phyloP scores from a whole-genome alignment of 2,329 filamentous ascomycete genomes.

The Curvularia verruculosa region DNA sequence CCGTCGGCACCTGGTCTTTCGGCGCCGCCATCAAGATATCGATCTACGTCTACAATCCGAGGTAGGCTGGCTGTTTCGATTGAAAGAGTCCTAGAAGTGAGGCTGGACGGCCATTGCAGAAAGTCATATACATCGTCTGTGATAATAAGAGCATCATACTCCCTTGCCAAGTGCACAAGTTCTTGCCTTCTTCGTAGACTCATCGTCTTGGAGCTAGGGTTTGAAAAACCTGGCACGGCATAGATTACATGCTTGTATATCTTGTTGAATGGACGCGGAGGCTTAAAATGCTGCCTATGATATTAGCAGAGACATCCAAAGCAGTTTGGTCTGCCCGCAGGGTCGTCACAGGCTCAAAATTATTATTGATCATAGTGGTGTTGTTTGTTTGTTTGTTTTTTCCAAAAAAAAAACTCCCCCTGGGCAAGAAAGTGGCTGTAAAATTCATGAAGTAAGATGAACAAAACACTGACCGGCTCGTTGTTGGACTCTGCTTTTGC shows the following conservation, averaged over 20 bases:
- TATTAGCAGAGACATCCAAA: slow-evolving; percentile 17
- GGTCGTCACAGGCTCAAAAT: not conserved
- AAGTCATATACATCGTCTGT: slow-evolving; percentile 95
- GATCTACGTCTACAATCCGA: slow-evolving; percentile 79
- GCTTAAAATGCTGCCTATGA: slow-evolving; percentile 60
- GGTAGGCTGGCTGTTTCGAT: slow-evolving; percentile 62
- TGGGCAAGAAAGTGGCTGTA: not conserved
- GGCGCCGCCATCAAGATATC: slow-evolving; percentile 65
- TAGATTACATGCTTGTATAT: slow-evolving; percentile 90
- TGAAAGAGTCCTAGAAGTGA: slow-evolving; percentile 28
- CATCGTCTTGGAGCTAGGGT: slow-evolving; percentile 87
- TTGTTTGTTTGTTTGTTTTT: too few species aligned
- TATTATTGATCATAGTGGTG: not conserved
- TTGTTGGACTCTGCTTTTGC: slow-evolving; percentile 47
- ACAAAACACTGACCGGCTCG: slow-evolving; percentile 50
- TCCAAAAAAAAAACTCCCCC: too few species aligned
- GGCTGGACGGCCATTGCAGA: slow-evolving; percentile 72
- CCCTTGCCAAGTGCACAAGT: slow-evolving; percentile 77
- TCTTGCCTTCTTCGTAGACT: slow-evolving; percentile 68
- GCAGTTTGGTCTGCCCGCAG: not conserved
- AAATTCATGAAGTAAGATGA: not conserved
- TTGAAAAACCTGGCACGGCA: slow-evolving; percentile 84
- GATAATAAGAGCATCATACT: slow-evolving; percentile 81
- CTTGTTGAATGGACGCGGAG: slow-evolving; percentile 67
- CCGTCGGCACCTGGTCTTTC: slow-evolving; percentile 55